Conservation (phyloP, 768 basidiomycete genomes). For the Phlegmacium glaucopus region DNA sequence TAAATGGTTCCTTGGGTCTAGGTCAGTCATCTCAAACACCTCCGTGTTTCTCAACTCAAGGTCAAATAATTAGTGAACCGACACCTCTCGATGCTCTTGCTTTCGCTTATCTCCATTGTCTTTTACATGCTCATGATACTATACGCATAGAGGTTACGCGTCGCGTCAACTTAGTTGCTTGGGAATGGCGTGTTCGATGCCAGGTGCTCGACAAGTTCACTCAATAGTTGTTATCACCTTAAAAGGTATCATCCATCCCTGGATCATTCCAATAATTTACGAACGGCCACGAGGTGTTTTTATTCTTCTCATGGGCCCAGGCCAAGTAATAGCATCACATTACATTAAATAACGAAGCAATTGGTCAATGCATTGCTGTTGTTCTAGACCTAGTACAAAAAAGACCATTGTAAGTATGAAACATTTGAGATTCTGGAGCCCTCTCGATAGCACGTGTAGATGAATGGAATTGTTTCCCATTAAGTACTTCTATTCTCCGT, state of each 20-base stretch:
- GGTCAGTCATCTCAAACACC: slow-evolving; percentile 33
- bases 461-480: too few relatives aligned
- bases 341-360: neutral
- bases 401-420: neutral
- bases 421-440: too few relatives aligned
- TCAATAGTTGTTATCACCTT: slow-evolving; percentile 7
- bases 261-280: too few relatives aligned
- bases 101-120: slow-evolving; percentile 77
- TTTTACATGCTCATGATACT: slow-evolving; percentile 44
- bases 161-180: slow-evolving; percentile 73
- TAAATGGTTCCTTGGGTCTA: slow-evolving; percentile 78
- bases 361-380: too few relatives aligned
- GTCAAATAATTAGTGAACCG: slow-evolving; percentile 46
- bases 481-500: neutral
- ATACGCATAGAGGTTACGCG: slow-evolving; percentile 65
- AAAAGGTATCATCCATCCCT: neutral
- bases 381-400: neutral
- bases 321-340: too few relatives aligned
- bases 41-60: neutral
- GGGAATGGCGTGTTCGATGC: slow-evolving; percentile 69
- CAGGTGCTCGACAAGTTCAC: slow-evolving; percentile 54
- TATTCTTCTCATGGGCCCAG: too few relatives aligned
- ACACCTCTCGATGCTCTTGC: slow-evolving; percentile 79
- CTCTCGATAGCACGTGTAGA: too few relatives aligned
- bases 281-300: too few relatives aligned